Percentiles rank a stretch among this genome's conserved stretches.
Conservation (phyloP, 2,329 filamentous ascomycete genomes). For the Trichoderma sp. region DNA sequence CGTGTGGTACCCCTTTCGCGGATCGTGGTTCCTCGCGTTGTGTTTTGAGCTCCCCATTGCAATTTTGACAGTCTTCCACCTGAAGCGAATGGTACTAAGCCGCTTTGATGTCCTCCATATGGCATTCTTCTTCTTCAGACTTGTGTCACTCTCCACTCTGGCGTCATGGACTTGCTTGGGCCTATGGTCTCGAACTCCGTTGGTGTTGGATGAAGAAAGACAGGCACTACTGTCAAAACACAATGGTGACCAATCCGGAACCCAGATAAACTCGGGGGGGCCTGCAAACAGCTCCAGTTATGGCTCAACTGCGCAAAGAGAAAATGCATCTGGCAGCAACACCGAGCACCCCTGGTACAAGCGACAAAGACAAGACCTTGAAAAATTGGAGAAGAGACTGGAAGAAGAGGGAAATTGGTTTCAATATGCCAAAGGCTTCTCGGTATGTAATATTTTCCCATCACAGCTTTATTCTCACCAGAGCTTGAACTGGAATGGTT, state of each 20-base stretch:
- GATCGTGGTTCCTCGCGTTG: constrained; percentile 61
- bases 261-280: constrained; percentile 25
- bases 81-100: constrained; percentile 11
- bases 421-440: constrained; percentile 73
- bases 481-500: background rate
- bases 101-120: constrained; percentile 33
- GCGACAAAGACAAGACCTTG: constrained; percentile 55
- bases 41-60: constrained; percentile 55
- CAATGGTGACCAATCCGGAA: constrained; percentile 13
- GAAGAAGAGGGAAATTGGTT: constrained; percentile 76
- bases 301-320: constrained; percentile 45
- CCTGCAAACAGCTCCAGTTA: constrained; percentile 40
- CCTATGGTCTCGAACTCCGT: constrained; percentile 34
- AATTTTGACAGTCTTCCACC: constrained; percentile 30
- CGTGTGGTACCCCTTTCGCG: constrained; percentile 65
- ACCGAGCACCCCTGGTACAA: constrained; percentile 58
- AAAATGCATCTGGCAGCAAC: constrained; percentile 41
- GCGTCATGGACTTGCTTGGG: constrained; percentile 30
- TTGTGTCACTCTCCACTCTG: constrained; percentile 36
- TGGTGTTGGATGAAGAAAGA: constrained; percentile 55
- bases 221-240: constrained; percentile 55
- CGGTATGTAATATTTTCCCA: constrained; percentile 42
- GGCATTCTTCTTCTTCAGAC: constrained; percentile 28
- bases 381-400: constrained; percentile 67
- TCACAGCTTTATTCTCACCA: background rate